Evolutionary conservation across 2,329 filamentous ascomycete genomes (phyloP), one percentile per base, ranked within the genome.

Genomic region (Cyphellophora attinorum): DNA sequence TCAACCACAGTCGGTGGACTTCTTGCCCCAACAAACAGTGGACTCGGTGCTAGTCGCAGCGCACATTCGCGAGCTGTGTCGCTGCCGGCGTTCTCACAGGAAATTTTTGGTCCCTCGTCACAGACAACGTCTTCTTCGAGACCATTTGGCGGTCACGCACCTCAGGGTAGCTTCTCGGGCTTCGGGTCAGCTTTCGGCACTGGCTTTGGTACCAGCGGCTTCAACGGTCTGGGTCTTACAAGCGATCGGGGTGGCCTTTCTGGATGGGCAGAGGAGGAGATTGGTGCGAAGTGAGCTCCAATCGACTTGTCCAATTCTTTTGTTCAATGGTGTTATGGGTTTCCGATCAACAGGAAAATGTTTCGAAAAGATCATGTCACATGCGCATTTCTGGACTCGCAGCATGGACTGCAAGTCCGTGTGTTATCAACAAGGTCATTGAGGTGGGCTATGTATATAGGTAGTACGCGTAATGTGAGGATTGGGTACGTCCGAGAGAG

Each of bases 1-100:
- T 65, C 81, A 2, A 78, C 79, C 2, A 84, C 79, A 2, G 80
- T 88, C 41, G 81, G 81, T 28, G 81, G 83, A 5, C 72, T 93
- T 23, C 70, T 91, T 33, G 81, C 83, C 3, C 83, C 84, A 2
- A 76, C 75, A 33, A 79, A 74, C 38, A 61, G 58, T 41, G 63
- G 56, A 45, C 54, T 74, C 35, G 71, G 62, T 35, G 62, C 65
- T 36, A 67, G 65, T 29, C 68, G 72, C 38, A 68, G 70, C 28
- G 70, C 72, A 44, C 77, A 81, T 53, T 89, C 76, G 52, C 80
- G 91, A 23, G 86, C 91, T 19, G 85, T 95, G 40, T 94, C 86
- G 56, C 66, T 98, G 52, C 91, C 91, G 1, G 76, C 74, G 5
- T 79, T 79, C 55, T 74, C 72, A 2, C 72, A 78, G 44, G 72